Conservation (phyloP, 2,329 filamentous ascomycete genomes). For the Didymella arachidicola region DNA sequence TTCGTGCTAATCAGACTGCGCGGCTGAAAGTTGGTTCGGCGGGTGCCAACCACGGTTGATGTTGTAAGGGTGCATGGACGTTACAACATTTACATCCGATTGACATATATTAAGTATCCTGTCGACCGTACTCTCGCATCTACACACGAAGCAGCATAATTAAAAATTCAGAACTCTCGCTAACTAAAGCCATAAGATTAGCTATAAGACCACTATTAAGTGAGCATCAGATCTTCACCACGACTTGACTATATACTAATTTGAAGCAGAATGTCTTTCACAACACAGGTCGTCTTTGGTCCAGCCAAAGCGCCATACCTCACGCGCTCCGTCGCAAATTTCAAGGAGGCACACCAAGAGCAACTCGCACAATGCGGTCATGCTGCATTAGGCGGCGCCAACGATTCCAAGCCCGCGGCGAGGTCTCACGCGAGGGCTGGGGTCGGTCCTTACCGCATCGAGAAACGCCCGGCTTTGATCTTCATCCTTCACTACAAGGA, state of each 20-base stretch:
- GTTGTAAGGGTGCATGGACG: neutral
- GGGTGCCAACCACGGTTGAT: neutral
- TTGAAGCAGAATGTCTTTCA: neutral
- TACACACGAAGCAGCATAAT: neutral
- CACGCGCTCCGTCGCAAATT: neutral
- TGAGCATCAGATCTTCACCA: neutral
- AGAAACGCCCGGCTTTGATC: neutral
- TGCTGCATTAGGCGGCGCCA: neutral
- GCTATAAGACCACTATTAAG: neutral
- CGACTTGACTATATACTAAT: neutral
- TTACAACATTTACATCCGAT: too few species aligned
- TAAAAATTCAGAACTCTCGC: neutral
- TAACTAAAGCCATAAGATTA: neutral
- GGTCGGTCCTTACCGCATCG: neutral
- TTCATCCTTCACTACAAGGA: neutral
- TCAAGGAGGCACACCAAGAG: too few species aligned
- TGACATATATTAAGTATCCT: too few species aligned
- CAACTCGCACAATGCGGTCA: neutral
- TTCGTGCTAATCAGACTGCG: neutral
- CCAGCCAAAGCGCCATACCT: neutral
- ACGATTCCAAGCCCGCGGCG: neutral
- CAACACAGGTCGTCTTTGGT: too few species aligned
- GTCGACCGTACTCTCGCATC: too few species aligned
- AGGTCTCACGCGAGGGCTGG: too few species aligned
- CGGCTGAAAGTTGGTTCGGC: neutral